Evolutionary conservation across 495 filamentous ascomycete genomes (phyloP).

Genomic region (Lasiosphaeriaceae sp.): DNA sequence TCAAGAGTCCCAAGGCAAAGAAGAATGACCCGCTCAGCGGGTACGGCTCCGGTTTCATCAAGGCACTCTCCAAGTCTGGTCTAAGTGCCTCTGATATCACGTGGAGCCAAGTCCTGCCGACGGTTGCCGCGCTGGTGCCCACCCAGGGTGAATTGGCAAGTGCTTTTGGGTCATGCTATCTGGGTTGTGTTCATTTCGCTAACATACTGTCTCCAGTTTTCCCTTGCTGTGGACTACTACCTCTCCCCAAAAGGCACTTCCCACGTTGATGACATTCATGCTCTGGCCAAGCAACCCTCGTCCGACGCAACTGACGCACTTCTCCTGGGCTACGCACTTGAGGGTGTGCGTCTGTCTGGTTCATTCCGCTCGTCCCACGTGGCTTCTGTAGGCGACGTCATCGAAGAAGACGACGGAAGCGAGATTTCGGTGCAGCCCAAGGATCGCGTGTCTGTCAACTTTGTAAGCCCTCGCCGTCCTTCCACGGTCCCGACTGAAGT

Average conservation of each 20-base stretch:
- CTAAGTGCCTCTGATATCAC: constrained; percentile 64
- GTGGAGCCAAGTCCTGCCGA: constrained; percentile 63
- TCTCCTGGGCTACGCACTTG: constrained; percentile 50
- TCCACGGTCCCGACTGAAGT: constrained; percentile 12
- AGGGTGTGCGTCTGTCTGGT: constrained; percentile 48
- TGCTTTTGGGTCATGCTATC: not conserved
- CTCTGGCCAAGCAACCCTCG: constrained; percentile 38
- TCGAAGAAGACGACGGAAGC: constrained; percentile 49
- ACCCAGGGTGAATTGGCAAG: constrained; percentile 64
- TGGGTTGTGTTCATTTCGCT: not conserved
- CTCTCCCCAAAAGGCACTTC: constrained; percentile 50
- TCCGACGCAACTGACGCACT: constrained; percentile 32
- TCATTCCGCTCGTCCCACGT: constrained; percentile 48
- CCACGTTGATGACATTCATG: constrained; percentile 57
- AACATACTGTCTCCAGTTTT: constrained; percentile 41
- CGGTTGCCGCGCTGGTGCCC: constrained; percentile 48
- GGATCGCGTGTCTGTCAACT: constrained; percentile 46
- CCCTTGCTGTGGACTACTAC: constrained; percentile 78
- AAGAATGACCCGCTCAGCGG: constrained; percentile 55
- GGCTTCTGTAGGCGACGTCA: constrained; percentile 40
- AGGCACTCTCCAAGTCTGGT: constrained; percentile 62
- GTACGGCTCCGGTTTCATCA: constrained; percentile 69
- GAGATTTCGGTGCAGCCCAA: constrained; percentile 38
- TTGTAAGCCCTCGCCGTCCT: constrained; percentile 40
- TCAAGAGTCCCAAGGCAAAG: constrained; percentile 57